Evolutionary conservation across 352 stramenopile species (phyloP), one percentile per base, ranked within the genome.

Genomic region (Pythium plurisporium): DNA sequence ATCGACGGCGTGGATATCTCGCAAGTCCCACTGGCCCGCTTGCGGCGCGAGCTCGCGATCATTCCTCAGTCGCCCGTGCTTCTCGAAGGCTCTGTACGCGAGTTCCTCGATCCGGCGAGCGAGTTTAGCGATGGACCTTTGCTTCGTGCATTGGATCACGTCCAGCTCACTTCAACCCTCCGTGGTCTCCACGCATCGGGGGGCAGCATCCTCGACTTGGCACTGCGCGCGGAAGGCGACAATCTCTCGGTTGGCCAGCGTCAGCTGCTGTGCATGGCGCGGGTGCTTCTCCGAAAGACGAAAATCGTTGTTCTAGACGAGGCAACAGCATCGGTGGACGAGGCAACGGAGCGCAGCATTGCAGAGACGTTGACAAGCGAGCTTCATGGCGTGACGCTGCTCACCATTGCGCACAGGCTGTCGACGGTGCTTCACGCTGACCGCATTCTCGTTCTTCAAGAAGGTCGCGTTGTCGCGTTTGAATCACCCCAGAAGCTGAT

Each of bases 381-480:
- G 9, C 84, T 73, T 49, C 59, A 67, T 33, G 75, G 73, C 17
- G 74, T 76, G 62, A 92, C 82, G 30, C 90, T 78, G 17, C 57
- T 94, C 43, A 86, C 89, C 55, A 91, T 93, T 30, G 83, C 83
- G 4, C 83, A 93, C 49, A 74, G 83, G 10, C 72, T 93, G n/a
- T 90, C 79, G n/a, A 93, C 83, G 1, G 65, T 93, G 8, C 77
- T 75, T 9, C 72, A 89, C 44, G 80, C 83, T 1, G 68, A 93
- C 73, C 76, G 72, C 29, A 87, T 89, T 46, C 26, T 89, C 23
- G 79, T 89, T n/a, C n/a, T n/a, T n/a, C n/a, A n/a, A n/a, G n/a
- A n/a, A n/a, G n/a, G n/a, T n/a, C n/a, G n/a, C n/a, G n/a, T n/a
- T n/a, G n/a, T n/a, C n/a, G n/a, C n/a, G n/a, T n/a, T n/a, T n/a